Conservation (phyloP, 768 basidiomycete species). For the Leccinum subgranulosum region DNA sequence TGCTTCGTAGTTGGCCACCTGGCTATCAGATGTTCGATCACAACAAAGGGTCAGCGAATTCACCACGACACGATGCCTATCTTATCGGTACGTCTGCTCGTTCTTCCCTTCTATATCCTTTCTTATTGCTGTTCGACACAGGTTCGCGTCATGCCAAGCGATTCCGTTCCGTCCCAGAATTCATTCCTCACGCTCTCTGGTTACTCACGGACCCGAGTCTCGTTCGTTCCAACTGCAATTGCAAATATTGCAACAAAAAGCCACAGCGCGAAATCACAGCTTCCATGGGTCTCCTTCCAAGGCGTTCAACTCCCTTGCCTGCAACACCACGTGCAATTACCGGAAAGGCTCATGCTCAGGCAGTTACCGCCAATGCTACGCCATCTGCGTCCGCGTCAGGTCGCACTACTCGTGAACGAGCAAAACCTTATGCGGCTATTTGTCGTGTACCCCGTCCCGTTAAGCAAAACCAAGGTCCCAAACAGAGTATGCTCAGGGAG, state of each 20-base stretch:
- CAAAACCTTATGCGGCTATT: conserved; percentile 40
- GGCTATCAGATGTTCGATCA: conserved; percentile 76
- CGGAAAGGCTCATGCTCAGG: conserved; percentile 5
- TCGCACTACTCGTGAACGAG: conserved; percentile 20
- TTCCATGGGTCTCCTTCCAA: conserved; percentile 44
- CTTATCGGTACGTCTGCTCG: conserved; percentile 55
- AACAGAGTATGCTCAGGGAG: conserved; percentile 55
- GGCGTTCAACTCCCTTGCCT: conserved; percentile 35
- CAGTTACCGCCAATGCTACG: conserved; percentile 13
- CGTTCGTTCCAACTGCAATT: conserved; percentile 53
- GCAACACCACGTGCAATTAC: conserved; percentile 11
- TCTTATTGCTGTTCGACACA: conserved; percentile 10
- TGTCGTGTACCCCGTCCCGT: conserved; percentile 36
- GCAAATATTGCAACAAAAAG: conserved; percentile 75
- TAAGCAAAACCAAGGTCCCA: conserved; percentile 36
- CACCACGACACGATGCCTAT: conserved; percentile 73
- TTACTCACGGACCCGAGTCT: conserved; percentile 53
- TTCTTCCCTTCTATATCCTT: background rate
- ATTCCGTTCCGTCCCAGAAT: conserved; percentile 84
- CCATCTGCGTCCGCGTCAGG: conserved; percentile 9
- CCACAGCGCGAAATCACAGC: conserved; percentile 69
- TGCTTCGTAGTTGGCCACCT: conserved; percentile 61
- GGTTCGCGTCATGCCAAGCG: conserved; percentile 43
- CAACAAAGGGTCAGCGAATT: conserved; percentile 54
- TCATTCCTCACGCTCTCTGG: conserved; percentile 83